Evolutionary conservation across 176 grass and related monocot genomes (phyloP), one percentile per base, ranked within the genome.

Genomic region (Luzula sylvatica): DNA sequence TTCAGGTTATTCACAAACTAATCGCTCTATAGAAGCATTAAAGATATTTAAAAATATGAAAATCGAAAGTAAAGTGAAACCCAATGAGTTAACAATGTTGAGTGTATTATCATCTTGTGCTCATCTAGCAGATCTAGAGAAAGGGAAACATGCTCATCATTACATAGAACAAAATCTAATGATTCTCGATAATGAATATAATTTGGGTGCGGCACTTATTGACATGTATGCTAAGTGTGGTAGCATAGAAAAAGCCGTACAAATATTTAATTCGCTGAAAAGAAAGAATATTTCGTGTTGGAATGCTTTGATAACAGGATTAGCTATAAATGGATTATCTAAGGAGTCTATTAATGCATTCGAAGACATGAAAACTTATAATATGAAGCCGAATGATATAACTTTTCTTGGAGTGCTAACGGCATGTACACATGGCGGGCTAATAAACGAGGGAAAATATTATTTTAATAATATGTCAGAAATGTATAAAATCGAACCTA

Each of bases 191-290:
- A 74, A 86, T 50, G 81, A 72, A 2, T 73, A 67, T 28, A 85
- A 85, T 75, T 73, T 93, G 1, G 80, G 80, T n/a, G 80, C 77
- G 26, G 81, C 80, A 21, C 65, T 86, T 29, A 64, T 93, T 22
- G 72, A 84, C 49, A 81, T 92, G 87, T 93, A 86, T 52, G 76
- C 72, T 26, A 93, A 93, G 35, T 86, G 81, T 51, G 81, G 81
- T 48, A 56, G 55, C 50, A 73, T 68, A 12, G 65, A 81, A 8
- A 42, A 58, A 19, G 61, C 87, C 3, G 8, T 69, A 17, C 58
- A 67, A 55, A 42, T 75, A 13, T 92, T 93, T 62, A 41, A 69
- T 23, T 77, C 75, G 15, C 58, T 92, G 26, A 38, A 65, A 58
- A 43, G 19, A 22, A 83, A 75, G 65, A 85, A 93, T 45, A 56